Base-by-base conservation (phyloP, 495 filamentous ascomycete species). In the Rhizodiscina lignyota region DNA sequence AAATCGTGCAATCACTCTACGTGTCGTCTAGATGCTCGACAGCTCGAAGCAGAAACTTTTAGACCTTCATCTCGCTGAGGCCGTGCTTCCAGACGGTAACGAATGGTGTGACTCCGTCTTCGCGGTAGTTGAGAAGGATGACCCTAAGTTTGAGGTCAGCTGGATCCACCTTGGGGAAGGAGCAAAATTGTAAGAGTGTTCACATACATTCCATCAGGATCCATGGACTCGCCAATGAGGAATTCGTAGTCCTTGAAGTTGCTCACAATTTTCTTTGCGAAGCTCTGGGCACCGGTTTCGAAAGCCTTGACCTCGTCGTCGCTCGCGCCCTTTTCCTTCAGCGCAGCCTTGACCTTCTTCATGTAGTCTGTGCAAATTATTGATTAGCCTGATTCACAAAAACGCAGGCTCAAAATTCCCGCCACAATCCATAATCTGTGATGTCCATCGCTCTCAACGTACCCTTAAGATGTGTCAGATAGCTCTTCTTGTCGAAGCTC, bases 171-270 rank as follows among this genome's bases (percentile, higher is more conserved):
- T 2, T 8, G 18, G 36, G 32, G 12, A 18, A 4, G 23, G 17
- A 30, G 48, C 19, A 6, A 17, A 20, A 3, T 39, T n/a, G n/a
- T n/a, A n/a, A n/a, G n/a, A n/a, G n/a, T n/a, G n/a, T n/a, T n/a
- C n/a, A 66, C 64, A 45, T 58, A 81, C 89, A 97, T 96, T 61
- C 79, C 85, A 47, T 93, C 82, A 41, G 75, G 72, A 53, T 92
- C 72, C 82, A 86, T 87, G 42, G 71, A 77, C 67, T 86, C 73
- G 56, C 89, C 87, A 48, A 80, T 79, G 58, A 85, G 81, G 60
- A 94, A 83, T 49, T 96, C 89, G 56, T 74, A 93, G 67, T 97
- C 79, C 63, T 87, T 82, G 69, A 92, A 94, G 61, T 77, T 84
- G 58, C 44, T 63, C 27, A 79, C 49, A 51, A 94, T 72, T 62